Base-by-base conservation (phyloP, 179 eudicot genomes). In the Vitellaria paradoxa region DNA sequence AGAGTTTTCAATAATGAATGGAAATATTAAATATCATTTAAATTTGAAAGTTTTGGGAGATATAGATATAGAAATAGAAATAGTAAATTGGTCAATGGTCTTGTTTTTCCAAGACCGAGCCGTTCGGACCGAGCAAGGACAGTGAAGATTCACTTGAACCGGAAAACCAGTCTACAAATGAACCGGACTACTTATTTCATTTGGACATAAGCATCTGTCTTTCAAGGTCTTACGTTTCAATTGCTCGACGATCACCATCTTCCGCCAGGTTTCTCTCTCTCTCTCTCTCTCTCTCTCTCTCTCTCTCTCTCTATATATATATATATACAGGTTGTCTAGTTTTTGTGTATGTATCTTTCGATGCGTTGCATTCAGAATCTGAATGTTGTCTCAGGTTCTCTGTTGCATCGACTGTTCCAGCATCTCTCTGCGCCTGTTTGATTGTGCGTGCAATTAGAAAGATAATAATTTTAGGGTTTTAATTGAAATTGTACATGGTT, bases 161-260 rank as follows among this genome's bases (percentile, higher is more conserved):
- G 56, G 56, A 10, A 52, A 14, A 9, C 15, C 5, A 42, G 45
- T 42, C 5, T 42, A 42, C 45, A 42, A 42, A n/a, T 64, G 67
- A 26, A 9, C 42, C 67, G 7, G 3, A 23, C 67, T 3, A 10
- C 67, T 11, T 17, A n/a, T 59, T 15, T 13, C 21, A 15, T 6
- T 6, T 18, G 14, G 56, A 59, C 7, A 15, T n/a, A 17, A 5
- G 3, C 62, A 7, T 14, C 62, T 11, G 18, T 18, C 20, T 14
- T 0, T 14, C 6, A 5, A 57, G 62, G n/a, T n/a, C 65, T 10
- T 26, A 23, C 42, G 56, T 55, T 71, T n/a, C 76, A 40, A 42
- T 73, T 57, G 66, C 52, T 46, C 76, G 37, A 59, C 30, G 76
- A 73, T 59, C 66, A 59, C 37, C 42, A 55, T 17, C 63, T 18